These are phyloP conservation scores for Recurvomyces mirabilis DNA, from an alignment of 495 filamentous ascomycete genomes.

Conservation along the genomic window DNA sequence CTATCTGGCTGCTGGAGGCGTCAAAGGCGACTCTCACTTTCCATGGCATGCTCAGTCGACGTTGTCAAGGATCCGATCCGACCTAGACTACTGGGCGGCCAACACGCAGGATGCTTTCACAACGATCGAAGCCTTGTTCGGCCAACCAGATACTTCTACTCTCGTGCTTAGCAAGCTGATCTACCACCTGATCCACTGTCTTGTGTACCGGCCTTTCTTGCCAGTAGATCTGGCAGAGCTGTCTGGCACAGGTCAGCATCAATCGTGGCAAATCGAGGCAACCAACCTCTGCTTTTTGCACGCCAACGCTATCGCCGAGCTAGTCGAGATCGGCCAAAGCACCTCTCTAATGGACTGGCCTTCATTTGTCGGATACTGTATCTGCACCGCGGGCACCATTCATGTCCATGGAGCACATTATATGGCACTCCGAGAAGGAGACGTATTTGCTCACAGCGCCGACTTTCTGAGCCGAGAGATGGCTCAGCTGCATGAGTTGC, in stretches of 20 bases:
- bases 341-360: constrained; percentile 66
- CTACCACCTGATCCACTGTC: constrained; percentile 73
- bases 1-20: constrained; percentile 72
- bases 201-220: constrained; percentile 75
- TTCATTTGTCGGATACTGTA: constrained; percentile 68
- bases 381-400: constrained; percentile 72
- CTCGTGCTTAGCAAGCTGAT: constrained; percentile 72
- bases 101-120: constrained; percentile 70
- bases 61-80: constrained; percentile 73
- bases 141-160: constrained; percentile 63
- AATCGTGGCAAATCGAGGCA: constrained; percentile 82
- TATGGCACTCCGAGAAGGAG: constrained; percentile 46
- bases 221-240: constrained; percentile 73
- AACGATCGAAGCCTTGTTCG: constrained; percentile 60
- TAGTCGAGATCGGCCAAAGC: constrained; percentile 62
- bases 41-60: constrained; percentile 79
- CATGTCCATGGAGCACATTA: constrained; percentile 80
- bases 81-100: constrained; percentile 73
- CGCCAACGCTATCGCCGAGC: constrained; percentile 73
- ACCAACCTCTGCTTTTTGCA: constrained; percentile 80
- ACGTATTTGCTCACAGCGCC: constrained; percentile 52
- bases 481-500: constrained; percentile 62
- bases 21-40: constrained; percentile 80
- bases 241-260: constrained; percentile 66
- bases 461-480: constrained; percentile 68